Conservation (phyloP, 1,284 basidiomycete genomes). For the Cutaneotrichosporon mucoides region DNA sequence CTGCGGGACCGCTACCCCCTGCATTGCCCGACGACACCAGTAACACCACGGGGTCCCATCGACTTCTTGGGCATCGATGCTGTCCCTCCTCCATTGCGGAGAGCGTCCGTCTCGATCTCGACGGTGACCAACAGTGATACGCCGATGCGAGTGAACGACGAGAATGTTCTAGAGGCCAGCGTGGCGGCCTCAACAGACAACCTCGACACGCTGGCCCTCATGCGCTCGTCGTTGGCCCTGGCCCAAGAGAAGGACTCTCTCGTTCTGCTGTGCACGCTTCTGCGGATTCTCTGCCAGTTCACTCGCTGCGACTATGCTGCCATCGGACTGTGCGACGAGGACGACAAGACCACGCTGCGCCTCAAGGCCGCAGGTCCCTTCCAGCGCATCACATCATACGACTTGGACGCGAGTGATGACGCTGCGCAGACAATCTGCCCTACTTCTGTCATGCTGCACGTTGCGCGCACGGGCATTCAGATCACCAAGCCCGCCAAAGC, state of each 20-base stretch:
- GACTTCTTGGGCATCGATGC: conserved; percentile 12
- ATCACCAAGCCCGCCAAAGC: conserved; percentile 21
- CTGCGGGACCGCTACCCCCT: conserved; percentile 17
- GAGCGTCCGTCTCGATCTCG: neutral
- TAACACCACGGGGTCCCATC: conserved; percentile 12
- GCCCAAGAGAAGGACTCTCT: conserved; percentile 37
- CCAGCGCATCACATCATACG: conserved; percentile 29
- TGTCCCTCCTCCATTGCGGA: neutral
- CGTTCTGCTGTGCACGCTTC: conserved; percentile 30
- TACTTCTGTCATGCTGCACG: conserved; percentile 33
- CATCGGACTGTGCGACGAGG: conserved; percentile 29
- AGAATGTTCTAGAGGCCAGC: neutral
- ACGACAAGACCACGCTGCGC: conserved; percentile 21
- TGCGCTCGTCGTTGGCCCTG: conserved; percentile 36
- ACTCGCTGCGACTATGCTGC: conserved; percentile 39
- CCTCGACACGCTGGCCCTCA: conserved; percentile 23
- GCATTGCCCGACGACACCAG: neutral
- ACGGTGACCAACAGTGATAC: conserved; percentile 7
- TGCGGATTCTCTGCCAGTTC: conserved; percentile 37
- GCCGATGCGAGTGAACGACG: neutral
- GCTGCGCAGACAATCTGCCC: conserved; percentile 27
- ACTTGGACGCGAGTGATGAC: conserved; percentile 26
- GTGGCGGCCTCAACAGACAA: conserved; percentile 1
- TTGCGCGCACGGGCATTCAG: conserved; percentile 30
- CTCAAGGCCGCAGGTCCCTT: conserved; percentile 34